Percentiles rank a stretch among this genome's conserved stretches.
phyloP scores from a whole-genome alignment of 345 rosid species.

The Eucalyptus erythrocorys region DNA sequence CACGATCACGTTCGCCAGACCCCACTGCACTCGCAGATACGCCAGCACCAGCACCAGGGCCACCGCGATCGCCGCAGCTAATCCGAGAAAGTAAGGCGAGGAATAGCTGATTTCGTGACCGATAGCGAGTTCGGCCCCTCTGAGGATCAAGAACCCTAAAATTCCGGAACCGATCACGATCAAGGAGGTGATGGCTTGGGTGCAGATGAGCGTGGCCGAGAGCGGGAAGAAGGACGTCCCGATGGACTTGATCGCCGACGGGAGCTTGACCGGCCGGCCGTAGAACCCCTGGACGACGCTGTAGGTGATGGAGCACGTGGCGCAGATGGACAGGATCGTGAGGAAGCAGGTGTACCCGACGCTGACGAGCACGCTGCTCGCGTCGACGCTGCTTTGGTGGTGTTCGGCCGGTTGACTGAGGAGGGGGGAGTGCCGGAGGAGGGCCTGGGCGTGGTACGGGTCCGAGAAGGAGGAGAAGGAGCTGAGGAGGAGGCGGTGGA shows the following conservation, averaged over 20 bases:
- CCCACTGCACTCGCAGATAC: constrained; percentile 35
- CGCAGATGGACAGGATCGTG: constrained; percentile 23
- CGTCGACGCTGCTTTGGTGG: not conserved
- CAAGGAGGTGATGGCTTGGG: constrained; percentile 7
- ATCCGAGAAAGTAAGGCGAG: constrained; percentile 19
- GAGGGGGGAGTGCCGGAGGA: constrained; percentile 3
- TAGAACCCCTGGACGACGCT: constrained; percentile 68
- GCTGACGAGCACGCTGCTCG: not conserved
- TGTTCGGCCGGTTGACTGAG: not conserved
- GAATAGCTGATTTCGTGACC: constrained; percentile 6
- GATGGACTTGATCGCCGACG: constrained; percentile 43
- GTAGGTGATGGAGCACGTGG: constrained; percentile 51
- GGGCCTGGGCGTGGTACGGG: constrained; percentile 7
- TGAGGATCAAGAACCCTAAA: constrained; percentile 6
- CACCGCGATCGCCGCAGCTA: not conserved
- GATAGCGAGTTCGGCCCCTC: constrained; percentile 2
- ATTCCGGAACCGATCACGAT: constrained; percentile 6
- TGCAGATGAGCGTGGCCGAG: constrained; percentile 11
- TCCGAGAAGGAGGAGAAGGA: constrained; percentile 5
- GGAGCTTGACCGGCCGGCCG: constrained; percentile 71
- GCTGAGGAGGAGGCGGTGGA: constrained; percentile 14
- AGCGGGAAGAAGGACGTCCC: constrained; percentile 48
- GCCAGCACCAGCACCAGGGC: not conserved
- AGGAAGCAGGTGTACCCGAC: constrained; percentile 13
- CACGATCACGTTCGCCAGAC: constrained; percentile 30